Conservation (phyloP, 2,329 filamentous ascomycete genomes). For the Sporothrix curviconia region DNA sequence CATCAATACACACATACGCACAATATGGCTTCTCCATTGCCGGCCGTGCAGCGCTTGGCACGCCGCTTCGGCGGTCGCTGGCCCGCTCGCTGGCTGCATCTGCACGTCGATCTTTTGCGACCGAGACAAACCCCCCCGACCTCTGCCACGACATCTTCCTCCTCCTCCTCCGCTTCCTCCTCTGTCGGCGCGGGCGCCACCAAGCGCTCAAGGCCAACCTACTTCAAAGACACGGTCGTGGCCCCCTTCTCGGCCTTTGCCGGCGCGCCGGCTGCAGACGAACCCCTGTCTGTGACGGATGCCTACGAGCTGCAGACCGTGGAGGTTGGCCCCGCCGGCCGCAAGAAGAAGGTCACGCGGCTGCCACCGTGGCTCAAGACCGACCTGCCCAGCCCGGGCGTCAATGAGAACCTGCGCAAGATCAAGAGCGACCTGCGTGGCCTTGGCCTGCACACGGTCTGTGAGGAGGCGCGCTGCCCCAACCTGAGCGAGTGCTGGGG, state of each 20-base stretch:
- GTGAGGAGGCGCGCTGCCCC: slow-evolving; percentile 93
- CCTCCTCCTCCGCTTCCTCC: slow-evolving; percentile 11
- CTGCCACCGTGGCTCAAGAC: slow-evolving; percentile 95
- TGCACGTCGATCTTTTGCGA: slow-evolving; percentile 39
- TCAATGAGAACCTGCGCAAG: slow-evolving; percentile 77
- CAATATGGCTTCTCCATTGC: slow-evolving; percentile 11
- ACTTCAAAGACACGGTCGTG: slow-evolving; percentile 54
- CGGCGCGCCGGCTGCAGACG: slow-evolving; percentile 29
- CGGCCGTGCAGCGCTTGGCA: slow-evolving; percentile 11
- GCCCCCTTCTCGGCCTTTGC: slow-evolving; percentile 55
- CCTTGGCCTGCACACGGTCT: slow-evolving; percentile 87
- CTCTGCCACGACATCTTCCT: slow-evolving; percentile 19
- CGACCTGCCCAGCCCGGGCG: slow-evolving; percentile 65
- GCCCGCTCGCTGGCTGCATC: slow-evolving; percentile 9
- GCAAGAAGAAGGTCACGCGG: slow-evolving; percentile 60
- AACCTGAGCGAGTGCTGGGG: slow-evolving; percentile 99
- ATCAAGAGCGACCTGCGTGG: slow-evolving; percentile 92
- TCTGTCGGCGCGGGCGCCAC: slow-evolving; percentile 15
- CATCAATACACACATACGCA: neutral
- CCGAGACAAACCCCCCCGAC: slow-evolving; percentile 30
- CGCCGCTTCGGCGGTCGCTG: slow-evolving; percentile 18
- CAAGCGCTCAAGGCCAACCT: slow-evolving; percentile 36
- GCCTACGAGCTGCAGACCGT: slow-evolving; percentile 56
- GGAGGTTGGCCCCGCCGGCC: slow-evolving; percentile 57
- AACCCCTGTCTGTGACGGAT: slow-evolving; percentile 44